phyloP scores from a whole-genome alignment of 108 stramenopile genomes.

The Cylindrotheca closterium region DNA sequence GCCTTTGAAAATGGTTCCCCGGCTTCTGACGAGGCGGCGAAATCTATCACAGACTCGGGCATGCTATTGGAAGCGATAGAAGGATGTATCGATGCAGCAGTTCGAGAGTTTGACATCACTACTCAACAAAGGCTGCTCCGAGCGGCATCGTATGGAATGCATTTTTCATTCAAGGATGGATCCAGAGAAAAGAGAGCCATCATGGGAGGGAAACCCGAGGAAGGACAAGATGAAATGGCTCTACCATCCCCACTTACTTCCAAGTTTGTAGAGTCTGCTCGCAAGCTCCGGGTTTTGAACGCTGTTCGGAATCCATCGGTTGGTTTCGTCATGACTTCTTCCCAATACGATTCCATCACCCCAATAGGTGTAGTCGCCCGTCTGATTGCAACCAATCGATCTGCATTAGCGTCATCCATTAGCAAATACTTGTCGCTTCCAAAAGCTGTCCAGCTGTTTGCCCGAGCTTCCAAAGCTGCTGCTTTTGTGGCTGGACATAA shows the following conservation, averaged over 20 bases:
- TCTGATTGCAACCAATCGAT: conserved; percentile 60
- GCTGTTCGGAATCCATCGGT: conserved; percentile 70
- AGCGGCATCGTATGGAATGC: conserved; percentile 93
- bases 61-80: conserved; percentile 76
- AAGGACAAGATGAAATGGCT: conserved; percentile 16
- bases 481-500: conserved; percentile 47
- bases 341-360: conserved; percentile 84
- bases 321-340: conserved; percentile 81
- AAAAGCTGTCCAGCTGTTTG: conserved; percentile 64
- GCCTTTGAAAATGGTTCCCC: conserved; percentile 88
- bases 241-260: conserved; percentile 55
- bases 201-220: conserved; percentile 43
- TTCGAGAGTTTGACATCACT: conserved; percentile 82
- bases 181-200: conserved; percentile 27
- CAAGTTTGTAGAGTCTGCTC: conserved; percentile 69
- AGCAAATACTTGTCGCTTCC: conserved; percentile 68
- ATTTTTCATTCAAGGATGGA: conserved; percentile 76
- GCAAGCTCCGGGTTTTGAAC: conserved; percentile 87
- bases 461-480: conserved; percentile 73
- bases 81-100: conserved; percentile 86
- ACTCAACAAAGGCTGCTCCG: conserved; percentile 88
- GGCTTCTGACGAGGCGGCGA: conserved; percentile 80
- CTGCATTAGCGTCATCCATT: conserved; percentile 72
- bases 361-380: conserved; percentile 77
- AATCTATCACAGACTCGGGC: conserved; percentile 61